Base-by-base conservation (phyloP, 2,329 filamentous ascomycete genomes). In the Colletotrichum tamarilloi region DNA sequence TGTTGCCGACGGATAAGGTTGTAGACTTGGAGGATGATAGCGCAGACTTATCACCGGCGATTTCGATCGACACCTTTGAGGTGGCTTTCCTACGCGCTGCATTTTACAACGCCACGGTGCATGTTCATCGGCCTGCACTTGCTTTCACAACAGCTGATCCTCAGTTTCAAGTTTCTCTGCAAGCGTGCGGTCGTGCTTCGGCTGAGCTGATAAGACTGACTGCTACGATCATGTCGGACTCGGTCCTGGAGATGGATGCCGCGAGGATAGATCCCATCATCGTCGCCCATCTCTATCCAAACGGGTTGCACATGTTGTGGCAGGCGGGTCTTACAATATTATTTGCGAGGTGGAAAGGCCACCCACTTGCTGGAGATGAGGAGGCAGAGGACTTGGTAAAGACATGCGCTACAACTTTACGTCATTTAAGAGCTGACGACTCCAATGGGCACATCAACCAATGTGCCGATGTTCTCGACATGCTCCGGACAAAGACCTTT, bases 301-400 rank as follows among this genome's bases (percentile, higher is more conserved):
- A 75, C 24, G 76, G 77, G n/a, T 56, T 75, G 19, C 77, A 79
- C 38, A 78, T 79, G 77, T 69, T 79, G 9, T 79, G 76, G 77
- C 75, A 79, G 49, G 76, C 76, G 16, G 77, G 77, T 1, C 52
- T 79, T 8, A 78, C 76, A 1, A 68, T 79, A 5, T 59, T 79
- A 3, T 79, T 77, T 28, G 67, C 76, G 0, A 70, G 72, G 0
- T 78, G 77, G 77, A 79, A 79, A 49, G 74, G 74, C 0, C 72
- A 76, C 14, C 70, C 74, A 0, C 62, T 75, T 1, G 26, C 64
- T 7, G 22, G 19, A 9, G 67, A 67, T 8, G 70, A 72, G 2
- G 74, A 72, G 5, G 75, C 78, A 7, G 75, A 75, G 19, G 62
- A 3, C 19, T 38, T 75, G 5, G 66, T 79, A 3, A 62, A 30